Conservation (phyloP, 805 yeast genomes). For the Saccharomycopsis sp. region DNA sequence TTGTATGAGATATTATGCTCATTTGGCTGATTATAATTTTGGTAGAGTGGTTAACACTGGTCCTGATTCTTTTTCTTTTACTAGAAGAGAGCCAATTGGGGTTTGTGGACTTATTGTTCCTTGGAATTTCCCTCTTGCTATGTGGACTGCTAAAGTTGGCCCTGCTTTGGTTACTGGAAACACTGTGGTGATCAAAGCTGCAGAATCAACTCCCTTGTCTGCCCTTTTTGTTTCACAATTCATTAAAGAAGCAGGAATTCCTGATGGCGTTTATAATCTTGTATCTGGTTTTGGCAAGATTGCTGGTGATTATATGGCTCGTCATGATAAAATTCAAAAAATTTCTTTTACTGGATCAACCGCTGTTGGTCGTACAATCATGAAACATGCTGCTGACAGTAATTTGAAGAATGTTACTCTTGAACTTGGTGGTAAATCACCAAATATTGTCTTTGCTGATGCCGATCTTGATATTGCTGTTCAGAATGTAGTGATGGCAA, state of each 20-base stretch:
- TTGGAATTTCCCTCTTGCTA: conserved; percentile 92
- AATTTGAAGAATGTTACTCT: conserved; percentile 85
- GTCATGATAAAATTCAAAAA: conserved; percentile 63
- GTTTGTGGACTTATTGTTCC: conserved; percentile 95
- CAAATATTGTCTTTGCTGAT: conserved; percentile 76
- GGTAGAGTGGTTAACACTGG: conserved; percentile 75
- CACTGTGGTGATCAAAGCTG: conserved; percentile 78
- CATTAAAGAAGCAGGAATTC: conserved; percentile 91
- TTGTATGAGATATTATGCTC: conserved; percentile 77
- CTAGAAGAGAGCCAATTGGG: conserved; percentile 85
- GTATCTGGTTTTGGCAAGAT: conserved; percentile 82
- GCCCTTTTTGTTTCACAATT: conserved; percentile 68
- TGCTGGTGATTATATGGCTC: conserved; percentile 61
- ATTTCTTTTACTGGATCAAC: conserved; percentile 97
- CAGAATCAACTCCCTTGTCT: conserved; percentile 87
- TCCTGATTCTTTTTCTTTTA: conserved; percentile 58
- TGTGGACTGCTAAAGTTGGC: conserved; percentile 92
- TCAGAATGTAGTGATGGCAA: conserved; percentile 84
- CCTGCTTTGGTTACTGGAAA: conserved; percentile 91
- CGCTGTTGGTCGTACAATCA: conserved; percentile 71
- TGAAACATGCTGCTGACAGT: conserved; percentile 58
- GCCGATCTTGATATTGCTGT: conserved; percentile 81
- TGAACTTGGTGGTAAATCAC: conserved; percentile 98
- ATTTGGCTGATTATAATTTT: conserved; percentile 80
- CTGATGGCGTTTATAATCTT: conserved; percentile 88